These are phyloP conservation scores for Annulohypoxylon maeteangense DNA, from an alignment of 495 filamentous ascomycete species.

Conservation along the genomic window DNA sequence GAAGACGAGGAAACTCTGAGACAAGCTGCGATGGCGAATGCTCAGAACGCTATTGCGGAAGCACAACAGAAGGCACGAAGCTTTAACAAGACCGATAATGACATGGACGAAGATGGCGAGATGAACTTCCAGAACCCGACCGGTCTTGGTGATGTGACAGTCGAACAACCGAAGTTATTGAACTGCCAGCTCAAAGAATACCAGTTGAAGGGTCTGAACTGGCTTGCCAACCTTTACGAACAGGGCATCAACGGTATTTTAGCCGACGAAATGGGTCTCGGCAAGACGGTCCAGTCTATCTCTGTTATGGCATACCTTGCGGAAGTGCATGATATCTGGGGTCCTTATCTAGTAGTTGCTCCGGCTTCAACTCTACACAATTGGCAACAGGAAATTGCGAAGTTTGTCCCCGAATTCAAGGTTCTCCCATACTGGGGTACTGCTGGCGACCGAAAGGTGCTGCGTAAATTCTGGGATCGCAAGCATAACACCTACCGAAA, in stretches of 20 bases:
- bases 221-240: slow-evolving; percentile 98
- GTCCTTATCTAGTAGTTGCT: slow-evolving; percentile 95
- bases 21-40: slow-evolving; percentile 91
- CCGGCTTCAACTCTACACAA: slow-evolving; percentile 97
- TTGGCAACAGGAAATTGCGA: slow-evolving; percentile 97
- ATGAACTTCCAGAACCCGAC: slow-evolving; percentile 99
- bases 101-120: slow-evolving; percentile 85
- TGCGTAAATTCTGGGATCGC: slow-evolving; percentile 98
- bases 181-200: slow-evolving; percentile 96
- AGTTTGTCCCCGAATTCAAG: slow-evolving; percentile 93
- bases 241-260: slow-evolving; percentile 99
- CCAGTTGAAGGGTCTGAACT: slow-evolving; percentile 97
- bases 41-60: slow-evolving; percentile 94
- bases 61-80: slow-evolving; percentile 91
- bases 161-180: slow-evolving; percentile 94
- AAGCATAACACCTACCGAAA: slow-evolving; percentile 95
- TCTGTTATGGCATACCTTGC: slow-evolving; percentile 99
- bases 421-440: slow-evolving; percentile 97
- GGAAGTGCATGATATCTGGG: slow-evolving; percentile 97
- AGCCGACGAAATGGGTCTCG: slow-evolving; percentile 99
- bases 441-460: slow-evolving; percentile 91
- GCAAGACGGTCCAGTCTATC: slow-evolving; percentile 98
- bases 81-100: slow-evolving; percentile 78
- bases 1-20: slow-evolving; percentile 87
- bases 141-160: slow-evolving; percentile 90